Percentiles rank a stretch among this genome's conserved stretches.
Evolutionary conservation across 176 grass and related monocot species (phyloP).

Genomic region (Puccinellia tenuiflora): DNA sequence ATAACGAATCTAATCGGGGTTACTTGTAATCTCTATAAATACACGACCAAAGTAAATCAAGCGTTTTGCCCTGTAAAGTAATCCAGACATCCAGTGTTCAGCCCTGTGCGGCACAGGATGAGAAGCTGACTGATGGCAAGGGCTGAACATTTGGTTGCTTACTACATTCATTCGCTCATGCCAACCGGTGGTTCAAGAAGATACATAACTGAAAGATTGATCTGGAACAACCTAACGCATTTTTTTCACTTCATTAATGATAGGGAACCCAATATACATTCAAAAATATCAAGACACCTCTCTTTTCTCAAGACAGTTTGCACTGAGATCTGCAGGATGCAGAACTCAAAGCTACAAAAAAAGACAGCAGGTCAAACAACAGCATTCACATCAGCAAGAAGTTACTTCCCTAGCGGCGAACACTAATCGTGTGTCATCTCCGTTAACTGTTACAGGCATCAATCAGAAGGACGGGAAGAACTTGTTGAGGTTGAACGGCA

Average conservation of each 20-base stretch:
- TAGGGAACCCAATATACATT: constrained; percentile 37
- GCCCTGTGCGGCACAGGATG: too few relatives aligned
- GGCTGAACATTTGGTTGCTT: background rate
- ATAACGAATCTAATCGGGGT: too few relatives aligned
- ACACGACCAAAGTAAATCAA: too few relatives aligned
- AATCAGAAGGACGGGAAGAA: constrained; percentile 86
- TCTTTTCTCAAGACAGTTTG: constrained; percentile 17
- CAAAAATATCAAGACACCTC: background rate
- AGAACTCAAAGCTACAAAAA: constrained; percentile 13
- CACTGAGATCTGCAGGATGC: constrained; percentile 34
- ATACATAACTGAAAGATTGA: background rate
- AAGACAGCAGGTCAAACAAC: constrained; percentile 10
- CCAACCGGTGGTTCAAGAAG: background rate
- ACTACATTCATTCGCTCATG: background rate
- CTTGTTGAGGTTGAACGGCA: constrained; percentile 86
- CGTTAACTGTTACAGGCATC: background rate
- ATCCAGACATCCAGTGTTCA: too few relatives aligned
- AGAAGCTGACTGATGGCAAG: background rate
- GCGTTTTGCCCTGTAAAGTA: too few relatives aligned
- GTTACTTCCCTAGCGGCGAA: background rate
- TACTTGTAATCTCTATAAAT: too few relatives aligned
- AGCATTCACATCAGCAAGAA: background rate
- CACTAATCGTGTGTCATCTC: background rate
- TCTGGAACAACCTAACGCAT: background rate
- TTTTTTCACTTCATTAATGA: background rate